Conservation (phyloP, 768 basidiomycete genomes). For the Xerocomus brunneocitrinus region DNA sequence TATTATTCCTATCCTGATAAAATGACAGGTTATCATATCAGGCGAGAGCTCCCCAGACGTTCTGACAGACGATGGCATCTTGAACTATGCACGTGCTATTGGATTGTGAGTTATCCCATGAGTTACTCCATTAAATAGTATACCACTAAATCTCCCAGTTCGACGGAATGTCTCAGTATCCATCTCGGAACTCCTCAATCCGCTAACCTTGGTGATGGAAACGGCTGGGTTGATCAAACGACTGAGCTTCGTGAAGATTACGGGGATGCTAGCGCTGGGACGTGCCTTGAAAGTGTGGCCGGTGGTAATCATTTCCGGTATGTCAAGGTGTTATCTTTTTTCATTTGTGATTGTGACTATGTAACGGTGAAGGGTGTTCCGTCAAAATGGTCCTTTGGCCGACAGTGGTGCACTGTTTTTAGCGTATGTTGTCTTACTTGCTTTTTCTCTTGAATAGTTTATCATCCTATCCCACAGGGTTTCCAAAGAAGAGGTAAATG, state of each 20-base stretch:
- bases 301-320: slow-evolving; percentile 49
- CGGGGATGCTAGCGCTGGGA: slow-evolving; percentile 31
- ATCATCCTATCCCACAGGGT: slow-evolving; percentile 29
- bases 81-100: slow-evolving; percentile 53
- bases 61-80: slow-evolving; percentile 49
- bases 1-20: background rate
- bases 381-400: slow-evolving; percentile 54
- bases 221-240: slow-evolving; percentile 41
- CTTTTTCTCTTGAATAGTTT: background rate
- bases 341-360: background rate
- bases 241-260: slow-evolving; percentile 42
- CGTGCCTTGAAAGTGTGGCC: slow-evolving; percentile 40
- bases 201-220: slow-evolving; percentile 46
- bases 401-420: slow-evolving; percentile 50
- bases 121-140: background rate
- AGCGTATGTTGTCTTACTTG: slow-evolving; percentile 37
- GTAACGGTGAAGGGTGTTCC: slow-evolving; percentile 36
- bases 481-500: slow-evolving; percentile 40
- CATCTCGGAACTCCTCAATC: slow-evolving; percentile 33
- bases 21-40: slow-evolving; percentile 55
- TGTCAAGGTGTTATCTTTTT: background rate
- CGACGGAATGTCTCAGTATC: slow-evolving; percentile 35
- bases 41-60: slow-evolving; percentile 54
- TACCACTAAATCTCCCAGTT: no score
- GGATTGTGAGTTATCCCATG: slow-evolving; percentile 47